phyloP scores from a whole-genome alignment of 2,329 filamentous ascomycete genomes.

The Fusarium temperatum region DNA sequence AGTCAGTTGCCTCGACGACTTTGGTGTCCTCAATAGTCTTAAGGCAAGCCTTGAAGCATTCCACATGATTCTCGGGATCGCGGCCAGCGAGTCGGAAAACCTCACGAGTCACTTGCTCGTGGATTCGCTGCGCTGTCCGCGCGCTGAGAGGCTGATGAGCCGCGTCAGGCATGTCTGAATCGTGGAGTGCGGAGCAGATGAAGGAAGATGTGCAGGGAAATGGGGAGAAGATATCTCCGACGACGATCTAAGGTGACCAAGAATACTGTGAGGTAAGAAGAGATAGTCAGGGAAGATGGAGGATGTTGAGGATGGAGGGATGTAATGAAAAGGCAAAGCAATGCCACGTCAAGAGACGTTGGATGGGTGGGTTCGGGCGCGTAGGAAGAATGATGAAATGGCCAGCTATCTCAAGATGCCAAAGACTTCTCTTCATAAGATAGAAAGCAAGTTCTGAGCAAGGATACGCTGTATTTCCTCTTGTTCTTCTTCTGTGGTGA shows the following conservation, averaged over 20 bases:
- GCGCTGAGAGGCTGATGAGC: neutral
- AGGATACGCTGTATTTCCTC: neutral
- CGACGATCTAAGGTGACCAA: neutral
- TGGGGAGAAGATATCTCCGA: neutral
- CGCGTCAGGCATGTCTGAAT: neutral
- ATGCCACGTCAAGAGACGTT: neutral
- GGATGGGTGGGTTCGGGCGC: neutral
- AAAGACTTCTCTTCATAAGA: neutral
- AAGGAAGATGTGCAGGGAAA: neutral
- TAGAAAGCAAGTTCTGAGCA: neutral
- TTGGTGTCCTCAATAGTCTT: neutral
- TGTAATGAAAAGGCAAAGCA: neutral
- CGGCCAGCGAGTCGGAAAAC: neutral
- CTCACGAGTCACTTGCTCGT: neutral
- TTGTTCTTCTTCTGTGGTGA: neutral
- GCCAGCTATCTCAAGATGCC: neutral
- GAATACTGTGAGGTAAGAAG: neutral
- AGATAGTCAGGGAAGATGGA: neutral
- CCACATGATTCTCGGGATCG: neutral
- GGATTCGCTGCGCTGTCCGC: neutral
- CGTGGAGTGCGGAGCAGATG: neutral
- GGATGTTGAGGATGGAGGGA: neutral
- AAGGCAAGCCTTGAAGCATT: slow-evolving; percentile 4
- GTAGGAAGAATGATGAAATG: neutral
- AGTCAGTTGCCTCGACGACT: neutral